Percentiles rank a stretch among this genome's conserved stretches.
phyloP scores from a whole-genome alignment of 768 basidiomycete species.

The Fibroporia radiculosa region DNA sequence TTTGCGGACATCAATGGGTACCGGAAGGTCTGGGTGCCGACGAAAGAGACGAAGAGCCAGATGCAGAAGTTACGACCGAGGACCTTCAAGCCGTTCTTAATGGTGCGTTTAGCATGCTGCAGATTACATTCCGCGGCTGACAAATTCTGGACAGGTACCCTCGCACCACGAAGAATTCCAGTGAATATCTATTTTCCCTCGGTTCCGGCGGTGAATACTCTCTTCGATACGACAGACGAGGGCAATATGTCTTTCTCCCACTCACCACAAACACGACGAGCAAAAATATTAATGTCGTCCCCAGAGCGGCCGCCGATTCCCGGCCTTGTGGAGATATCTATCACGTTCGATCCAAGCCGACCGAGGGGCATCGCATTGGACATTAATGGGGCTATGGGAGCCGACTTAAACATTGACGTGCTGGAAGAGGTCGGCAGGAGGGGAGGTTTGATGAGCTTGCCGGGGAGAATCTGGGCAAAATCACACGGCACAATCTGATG shows the following conservation, averaged over 20 bases:
- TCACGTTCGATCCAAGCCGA: conserved; percentile 50
- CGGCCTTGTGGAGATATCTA: conserved; percentile 57
- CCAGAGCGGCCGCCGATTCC: conserved; percentile 59
- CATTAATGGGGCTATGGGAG: conserved; percentile 48
- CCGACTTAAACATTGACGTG: conserved; percentile 34
- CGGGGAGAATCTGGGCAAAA: conserved; percentile 54
- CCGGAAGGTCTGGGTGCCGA: conserved; percentile 37
- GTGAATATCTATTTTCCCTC: conserved; percentile 62
- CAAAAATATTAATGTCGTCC: conserved; percentile 55
- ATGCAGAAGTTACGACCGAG: conserved; percentile 43
- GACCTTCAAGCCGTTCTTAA: conserved; percentile 59
- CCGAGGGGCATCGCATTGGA: conserved; percentile 51
- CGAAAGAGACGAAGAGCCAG: conserved; percentile 26
- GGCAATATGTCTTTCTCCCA: conserved; percentile 26
- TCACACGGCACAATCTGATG: conserved; percentile 8
- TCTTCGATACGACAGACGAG: conserved; percentile 35
- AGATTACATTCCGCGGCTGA: not conserved
- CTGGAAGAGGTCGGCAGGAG: conserved; percentile 68
- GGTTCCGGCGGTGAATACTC: conserved; percentile 15
- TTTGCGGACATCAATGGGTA: conserved; percentile 54
- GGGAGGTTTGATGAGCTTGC: conserved; percentile 61
- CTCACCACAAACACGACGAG: conserved; percentile 23
- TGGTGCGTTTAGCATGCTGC: conserved; percentile 31
- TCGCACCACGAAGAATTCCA: conserved; percentile 55
- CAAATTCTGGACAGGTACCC: conserved; percentile 34